Evolutionary conservation across 2,329 filamentous ascomycete species (phyloP).

Genomic region (Aspergillus quadrilineatus): DNA sequence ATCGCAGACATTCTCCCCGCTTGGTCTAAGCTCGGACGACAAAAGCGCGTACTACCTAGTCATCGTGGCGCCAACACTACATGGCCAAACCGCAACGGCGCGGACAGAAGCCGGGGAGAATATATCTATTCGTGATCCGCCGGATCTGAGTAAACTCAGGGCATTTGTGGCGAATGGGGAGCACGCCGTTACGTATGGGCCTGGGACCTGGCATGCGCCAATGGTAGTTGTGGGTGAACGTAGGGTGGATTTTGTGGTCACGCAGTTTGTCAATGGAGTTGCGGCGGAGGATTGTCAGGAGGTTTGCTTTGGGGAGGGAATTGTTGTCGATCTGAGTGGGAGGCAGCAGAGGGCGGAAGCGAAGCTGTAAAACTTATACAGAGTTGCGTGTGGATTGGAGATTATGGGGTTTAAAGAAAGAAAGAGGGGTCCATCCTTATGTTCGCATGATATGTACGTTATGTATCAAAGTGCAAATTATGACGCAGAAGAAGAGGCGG

Average conservation of each 20-base stretch:
- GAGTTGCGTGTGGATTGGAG: not conserved
- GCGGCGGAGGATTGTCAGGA: conserved; percentile 85
- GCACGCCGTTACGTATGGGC: conserved; percentile 88
- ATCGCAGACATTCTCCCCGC: conserved; percentile 85
- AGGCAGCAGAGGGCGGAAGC: not conserved
- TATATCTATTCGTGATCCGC: conserved; percentile 52
- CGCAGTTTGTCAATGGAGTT: conserved; percentile 84
- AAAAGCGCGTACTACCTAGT: conserved; percentile 65
- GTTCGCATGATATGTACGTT: not conserved
- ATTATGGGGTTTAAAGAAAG: not conserved
- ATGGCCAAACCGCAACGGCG: conserved; percentile 40
- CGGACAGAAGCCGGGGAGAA: conserved; percentile 26
- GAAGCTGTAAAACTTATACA: not conserved
- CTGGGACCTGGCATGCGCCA: conserved; percentile 93
- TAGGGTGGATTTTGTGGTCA: conserved; percentile 80
- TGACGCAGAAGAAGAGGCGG: not conserved
- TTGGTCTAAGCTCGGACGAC: conserved; percentile 53
- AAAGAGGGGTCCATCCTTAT: not conserved
- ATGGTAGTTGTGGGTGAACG: conserved; percentile 80
- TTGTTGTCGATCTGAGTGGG: conserved; percentile 32
- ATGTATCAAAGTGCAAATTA: not conserved
- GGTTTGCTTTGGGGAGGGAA: conserved; percentile 51
- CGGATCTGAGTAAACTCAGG: conserved; percentile 67
- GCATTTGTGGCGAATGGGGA: conserved; percentile 76
- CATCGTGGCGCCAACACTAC: conserved; percentile 78